phyloP scores from a whole-genome alignment of 2,329 filamentous ascomycete species.

The Aschersonia sp. region DNA sequence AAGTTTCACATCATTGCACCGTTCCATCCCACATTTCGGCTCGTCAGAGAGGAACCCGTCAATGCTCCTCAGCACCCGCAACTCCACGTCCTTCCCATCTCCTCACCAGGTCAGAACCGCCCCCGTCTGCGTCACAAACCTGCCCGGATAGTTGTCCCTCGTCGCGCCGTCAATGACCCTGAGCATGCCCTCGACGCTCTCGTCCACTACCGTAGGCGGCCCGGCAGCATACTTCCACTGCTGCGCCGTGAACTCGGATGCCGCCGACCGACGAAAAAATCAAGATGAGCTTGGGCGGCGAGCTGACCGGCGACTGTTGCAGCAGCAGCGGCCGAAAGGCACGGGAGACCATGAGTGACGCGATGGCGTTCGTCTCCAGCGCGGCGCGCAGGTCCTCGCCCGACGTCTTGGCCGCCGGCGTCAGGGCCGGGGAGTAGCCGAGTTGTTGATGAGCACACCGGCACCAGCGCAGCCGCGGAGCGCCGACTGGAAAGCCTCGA shows the following conservation, averaged over 20 bases:
- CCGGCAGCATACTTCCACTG: conserved; percentile 15
- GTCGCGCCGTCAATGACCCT: conserved; percentile 20
- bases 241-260: conserved; percentile 15
- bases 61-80: neutral
- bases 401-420: conserved; percentile 13
- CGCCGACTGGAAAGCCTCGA: conserved; percentile 8
- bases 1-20: too few relatives aligned
- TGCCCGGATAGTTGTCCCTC: conserved; percentile 16
- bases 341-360: conserved; percentile 19
- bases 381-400: conserved; percentile 20
- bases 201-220: conserved; percentile 15
- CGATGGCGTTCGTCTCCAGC: conserved; percentile 29
- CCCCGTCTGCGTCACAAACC: conserved; percentile 17
- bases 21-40: too few relatives aligned
- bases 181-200: conserved; percentile 17
- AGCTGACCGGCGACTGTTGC: conserved; percentile 2
- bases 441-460: conserved; percentile 36
- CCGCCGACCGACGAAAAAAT: conserved; percentile 7
- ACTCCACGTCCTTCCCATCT: neutral
- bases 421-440: conserved; percentile 19
- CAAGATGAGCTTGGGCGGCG: conserved; percentile 18
- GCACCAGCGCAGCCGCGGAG: conserved; percentile 1
- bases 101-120: conserved; percentile 9
- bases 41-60: too few relatives aligned
- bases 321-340: conserved; percentile 21